A percentile compares a stretch with the other conserved stretches of the same genome.
These are phyloP conservation scores for Pestalotiopsis sp. DNA, from an alignment of 2,329 filamentous ascomycete genomes.

Conservation along the genomic window DNA sequence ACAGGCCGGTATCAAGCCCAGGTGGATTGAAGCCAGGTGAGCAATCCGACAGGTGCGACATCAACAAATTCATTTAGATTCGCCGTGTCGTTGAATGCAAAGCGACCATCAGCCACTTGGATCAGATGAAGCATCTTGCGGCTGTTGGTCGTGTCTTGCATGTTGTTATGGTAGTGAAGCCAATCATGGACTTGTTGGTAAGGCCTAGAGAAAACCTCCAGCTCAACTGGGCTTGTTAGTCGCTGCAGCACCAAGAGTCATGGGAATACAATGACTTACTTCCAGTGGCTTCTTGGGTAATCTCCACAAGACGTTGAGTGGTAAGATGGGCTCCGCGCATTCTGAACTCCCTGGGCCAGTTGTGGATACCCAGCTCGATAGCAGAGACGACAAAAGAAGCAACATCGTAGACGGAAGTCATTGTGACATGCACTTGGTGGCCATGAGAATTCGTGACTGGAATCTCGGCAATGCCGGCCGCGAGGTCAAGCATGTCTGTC, in stretches of 20 bases:
- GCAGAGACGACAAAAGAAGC: constrained; percentile 73
- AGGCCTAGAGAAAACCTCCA: constrained; percentile 40
- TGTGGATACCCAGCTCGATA: constrained; percentile 59
- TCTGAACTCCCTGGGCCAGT: constrained; percentile 70
- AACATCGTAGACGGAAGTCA: constrained; percentile 73
- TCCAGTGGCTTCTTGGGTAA: constrained; percentile 52
- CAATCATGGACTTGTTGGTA: constrained; percentile 43
- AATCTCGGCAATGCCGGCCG: constrained; percentile 59
- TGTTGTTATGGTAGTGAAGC: constrained; percentile 45
- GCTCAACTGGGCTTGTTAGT: constrained; percentile 30
- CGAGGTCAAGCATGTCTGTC: constrained; percentile 68
- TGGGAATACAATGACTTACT: constrained; percentile 37
- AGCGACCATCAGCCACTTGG: constrained; percentile 69
- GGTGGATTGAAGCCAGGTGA: constrained; percentile 54
- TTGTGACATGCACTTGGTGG: constrained; percentile 57
- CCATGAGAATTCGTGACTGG: constrained; percentile 56
- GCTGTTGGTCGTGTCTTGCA: constrained; percentile 50
- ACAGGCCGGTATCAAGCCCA: constrained; percentile 37
- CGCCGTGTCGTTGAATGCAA: constrained; percentile 58
- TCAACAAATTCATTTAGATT: constrained; percentile 59
- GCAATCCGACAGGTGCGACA: constrained; percentile 53
- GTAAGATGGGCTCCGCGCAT: constrained; percentile 70
- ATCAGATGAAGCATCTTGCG: constrained; percentile 63
- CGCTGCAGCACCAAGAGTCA: constrained; percentile 29
- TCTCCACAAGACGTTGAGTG: constrained; percentile 59